Conservation (phyloP, 1,284 basidiomycete species). For the Pseudozyma pruni region DNA sequence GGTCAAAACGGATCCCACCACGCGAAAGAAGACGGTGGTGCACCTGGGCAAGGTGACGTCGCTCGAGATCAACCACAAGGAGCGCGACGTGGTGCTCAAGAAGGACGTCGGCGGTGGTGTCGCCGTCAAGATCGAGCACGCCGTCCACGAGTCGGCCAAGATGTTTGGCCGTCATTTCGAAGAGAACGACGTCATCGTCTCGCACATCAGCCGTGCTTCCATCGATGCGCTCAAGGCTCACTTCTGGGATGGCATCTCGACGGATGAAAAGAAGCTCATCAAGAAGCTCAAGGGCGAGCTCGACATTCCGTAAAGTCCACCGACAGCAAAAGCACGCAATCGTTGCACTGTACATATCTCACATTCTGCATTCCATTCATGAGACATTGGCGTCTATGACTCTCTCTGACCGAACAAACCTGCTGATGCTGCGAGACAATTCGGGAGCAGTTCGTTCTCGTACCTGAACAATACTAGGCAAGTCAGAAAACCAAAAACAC, state of each 20-base stretch:
- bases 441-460: too few relatives aligned
- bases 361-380: not conserved
- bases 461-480: too few relatives aligned
- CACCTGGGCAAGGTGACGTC: conserved; percentile 92
- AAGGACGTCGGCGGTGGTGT: conserved; percentile 93
- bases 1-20: conserved; percentile 84
- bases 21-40: conserved; percentile 89
- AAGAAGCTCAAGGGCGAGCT: conserved; percentile 87
- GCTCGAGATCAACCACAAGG: conserved; percentile 65
- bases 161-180: conserved; percentile 82
- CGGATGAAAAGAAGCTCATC: conserved; percentile 93
- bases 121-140: conserved; percentile 98
- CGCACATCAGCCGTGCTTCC: conserved; percentile 87
- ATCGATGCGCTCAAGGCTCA: conserved; percentile 81
- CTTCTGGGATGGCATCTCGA: conserved; percentile 89
- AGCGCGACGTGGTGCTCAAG: conserved; percentile 83
- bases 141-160: conserved; percentile 92
- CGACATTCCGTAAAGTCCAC: conserved; percentile 68
- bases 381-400: not conserved
- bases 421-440: too few relatives aligned
- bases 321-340: not conserved
- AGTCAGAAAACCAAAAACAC: too few relatives aligned
- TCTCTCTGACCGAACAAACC: too few relatives aligned
- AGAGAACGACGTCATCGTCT: conserved; percentile 92
- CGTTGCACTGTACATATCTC: not conserved